Evolutionary conservation across 345 rosid genomes (phyloP), one percentile per base, ranked within the genome.

Genomic region (Corchorus olitorius): DNA sequence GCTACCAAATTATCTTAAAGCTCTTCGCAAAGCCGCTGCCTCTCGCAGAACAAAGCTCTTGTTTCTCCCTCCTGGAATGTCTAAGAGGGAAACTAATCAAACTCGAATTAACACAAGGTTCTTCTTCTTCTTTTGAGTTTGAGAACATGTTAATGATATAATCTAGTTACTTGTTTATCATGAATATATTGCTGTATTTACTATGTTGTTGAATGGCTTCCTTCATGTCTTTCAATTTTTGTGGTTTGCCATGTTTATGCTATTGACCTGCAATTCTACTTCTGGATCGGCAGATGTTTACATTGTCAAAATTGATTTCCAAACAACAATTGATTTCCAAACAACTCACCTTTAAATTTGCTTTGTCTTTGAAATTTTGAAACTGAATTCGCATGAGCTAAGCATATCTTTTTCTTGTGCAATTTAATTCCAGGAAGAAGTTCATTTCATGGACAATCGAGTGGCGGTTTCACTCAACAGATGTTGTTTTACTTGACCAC

Each of bases 401-500:
- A 35, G 66, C 20, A 35, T 35, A 14, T 39, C 66, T 61, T 61
- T 59, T 60, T 60, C 39, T 61, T 61, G 41, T 63, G 22, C 13
- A 4, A 65, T 35, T 80, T 78, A 83, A 19, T 71, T 74, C 69
- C 83, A 93, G 97, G 90, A 88, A 41, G 66, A 90, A 87, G 63
- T 78, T 75, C 52, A 96, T 93, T 79, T 80, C 86, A 3, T 96
- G 99, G 98, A 96, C 99, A 12, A 82, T 95, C 53, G 97, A 90
- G 79, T 95, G 98, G 99, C 88, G 87, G 71, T 96, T 96, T 82
- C 93, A 89, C 81, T 86, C 92, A 33, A 76, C 92, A 15, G 87
- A 86, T 88, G 88, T 89, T 72, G 86, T 87, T 78, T 61, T 89
- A 66, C 45, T 83, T 60, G 93, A 95, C 80, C 91, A 92, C 68